A percentile compares a stretch with the other conserved stretches of the same genome.
Evolutionary conservation across 2,329 filamentous ascomycete genomes (phyloP).

Genomic region (Grosmannia penicillata): DNA sequence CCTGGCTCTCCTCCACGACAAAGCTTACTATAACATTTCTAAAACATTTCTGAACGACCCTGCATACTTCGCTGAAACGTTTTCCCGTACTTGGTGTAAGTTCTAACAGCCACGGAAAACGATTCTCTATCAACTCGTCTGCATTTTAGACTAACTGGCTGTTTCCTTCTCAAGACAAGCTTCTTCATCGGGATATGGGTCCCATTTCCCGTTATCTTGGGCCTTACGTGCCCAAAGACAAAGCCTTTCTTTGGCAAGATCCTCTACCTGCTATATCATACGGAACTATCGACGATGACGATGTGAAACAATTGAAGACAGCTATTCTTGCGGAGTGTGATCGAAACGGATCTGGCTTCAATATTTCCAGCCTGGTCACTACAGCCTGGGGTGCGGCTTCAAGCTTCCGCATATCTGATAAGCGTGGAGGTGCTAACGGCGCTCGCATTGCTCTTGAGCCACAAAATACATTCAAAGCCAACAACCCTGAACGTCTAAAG

Average conservation of each 20-base stretch:
- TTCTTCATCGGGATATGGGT: constrained; percentile 67
- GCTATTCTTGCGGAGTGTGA: constrained; percentile 38
- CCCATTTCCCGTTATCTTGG: constrained; percentile 57
- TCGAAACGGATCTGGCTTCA: neutral
- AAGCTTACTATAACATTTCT: constrained; percentile 61
- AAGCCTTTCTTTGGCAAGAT: constrained; percentile 54
- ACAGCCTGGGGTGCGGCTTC: constrained; percentile 57
- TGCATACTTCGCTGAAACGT: constrained; percentile 52
- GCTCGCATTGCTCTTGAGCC: constrained; percentile 62
- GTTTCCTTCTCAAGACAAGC: constrained; percentile 39
- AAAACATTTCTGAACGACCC: constrained; percentile 54
- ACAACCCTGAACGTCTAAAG: constrained; percentile 53
- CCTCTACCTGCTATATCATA: constrained; percentile 47
- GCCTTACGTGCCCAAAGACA: constrained; percentile 57
- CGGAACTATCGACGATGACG: constrained; percentile 42
- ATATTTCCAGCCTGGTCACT: constrained; percentile 35
- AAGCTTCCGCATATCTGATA: constrained; percentile 61
- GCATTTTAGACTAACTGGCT: neutral
- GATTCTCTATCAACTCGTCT: neutral
- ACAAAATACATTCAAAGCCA: constrained; percentile 57
- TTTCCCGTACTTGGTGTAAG: constrained; percentile 53
- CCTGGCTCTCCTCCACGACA: constrained; percentile 56
- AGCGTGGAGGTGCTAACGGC: constrained; percentile 71
- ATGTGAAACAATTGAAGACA: constrained; percentile 52
- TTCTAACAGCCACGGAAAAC: no score